Base-by-base conservation (phyloP, 495 filamentous ascomycete species). In the Letharia columbiana region DNA sequence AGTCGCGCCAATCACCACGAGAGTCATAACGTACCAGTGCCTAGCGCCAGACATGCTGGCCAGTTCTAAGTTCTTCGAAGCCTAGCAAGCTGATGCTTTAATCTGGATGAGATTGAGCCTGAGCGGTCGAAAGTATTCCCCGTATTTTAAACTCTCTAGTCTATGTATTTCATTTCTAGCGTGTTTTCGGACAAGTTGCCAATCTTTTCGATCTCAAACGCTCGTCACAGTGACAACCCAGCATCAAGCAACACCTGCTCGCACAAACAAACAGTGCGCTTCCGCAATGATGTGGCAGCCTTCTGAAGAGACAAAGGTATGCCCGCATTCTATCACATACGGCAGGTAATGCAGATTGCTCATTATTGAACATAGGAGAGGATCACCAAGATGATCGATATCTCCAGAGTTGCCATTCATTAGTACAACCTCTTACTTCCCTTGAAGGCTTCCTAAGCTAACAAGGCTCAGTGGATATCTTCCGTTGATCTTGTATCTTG, bases 221-320 rank as follows among this genome's bases (percentile, higher is more conserved):
- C 33, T 50, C 3, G 44, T 2, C 31, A 40, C n/a, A 39, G n/a
- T 18, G 11, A 37, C 8, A 47, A 18, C n/a, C 8, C 31, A 63
- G 23, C 35, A 44, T 41, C 59, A 3, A 44, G 13, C 13, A 40
- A n/a, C 40, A 8, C 18, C 10, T 3, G 10, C 33, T 13, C 61
- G 35, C 15, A 52, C 3, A 52, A 12, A 23, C 18, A 9, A 54
- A 28, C 59, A 64, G n/a, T 44, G 31, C 52, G 15, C 39, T 45
- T 23, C 13, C 5, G 37, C 31, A 42, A 59, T 77, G 63, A 91
- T 89, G 84, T 89, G 94, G 73, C 86, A 91, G 78, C 87, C 98
- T 69, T 98, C 94, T 45, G 94, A 98, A 76, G 94, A 98, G 79
- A 90, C 91, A 69, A 98, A 96, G 87, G 92, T 96, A 73, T 66